Evolutionary conservation across 371 early-diverging fungal species (phyloP).

Genomic region (Dichotomocladium elegans): DNA sequence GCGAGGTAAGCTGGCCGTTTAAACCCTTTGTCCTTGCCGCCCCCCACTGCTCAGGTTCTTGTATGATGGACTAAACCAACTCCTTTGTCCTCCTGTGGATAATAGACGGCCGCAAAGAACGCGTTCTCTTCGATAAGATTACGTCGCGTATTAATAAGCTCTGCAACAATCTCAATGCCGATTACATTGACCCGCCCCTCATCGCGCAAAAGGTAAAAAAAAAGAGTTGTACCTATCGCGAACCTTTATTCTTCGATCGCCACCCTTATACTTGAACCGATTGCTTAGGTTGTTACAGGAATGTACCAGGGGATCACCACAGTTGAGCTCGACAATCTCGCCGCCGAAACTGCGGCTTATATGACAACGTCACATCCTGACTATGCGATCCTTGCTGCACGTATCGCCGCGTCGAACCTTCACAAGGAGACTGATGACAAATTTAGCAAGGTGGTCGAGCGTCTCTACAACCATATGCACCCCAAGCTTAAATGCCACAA

Average conservation of each 20-base stretch:
- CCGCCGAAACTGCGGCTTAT: conserved; percentile 89
- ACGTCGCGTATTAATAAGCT: conserved; percentile 89
- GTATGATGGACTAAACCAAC: neutral
- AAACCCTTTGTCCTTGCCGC: neutral
- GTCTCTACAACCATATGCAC: conserved; percentile 72
- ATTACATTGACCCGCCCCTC: conserved; percentile 88
- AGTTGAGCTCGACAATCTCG: conserved; percentile 85
- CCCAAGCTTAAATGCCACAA: conserved; percentile 75
- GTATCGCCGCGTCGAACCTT: conserved; percentile 86
- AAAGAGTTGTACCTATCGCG: no score
- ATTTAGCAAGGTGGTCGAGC: conserved; percentile 58
- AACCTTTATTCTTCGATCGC: no score
- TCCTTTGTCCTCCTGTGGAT: neutral
- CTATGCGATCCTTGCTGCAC: conserved; percentile 89
- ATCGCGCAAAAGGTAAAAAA: conserved; percentile 94
- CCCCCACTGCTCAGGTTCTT: neutral
- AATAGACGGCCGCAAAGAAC: conserved; percentile 83
- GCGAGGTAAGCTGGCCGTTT: conserved; percentile 52
- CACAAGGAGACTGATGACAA: conserved; percentile 89
- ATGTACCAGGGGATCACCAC: conserved; percentile 92
- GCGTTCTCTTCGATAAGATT: conserved; percentile 92
- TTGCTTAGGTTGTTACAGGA: conserved; percentile 63
- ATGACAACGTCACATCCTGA: conserved; percentile 92
- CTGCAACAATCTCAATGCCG: conserved; percentile 90
- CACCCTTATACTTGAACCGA: no score